Base-by-base conservation (phyloP, 2,329 filamentous ascomycete species). In the Xylaria sp. region DNA sequence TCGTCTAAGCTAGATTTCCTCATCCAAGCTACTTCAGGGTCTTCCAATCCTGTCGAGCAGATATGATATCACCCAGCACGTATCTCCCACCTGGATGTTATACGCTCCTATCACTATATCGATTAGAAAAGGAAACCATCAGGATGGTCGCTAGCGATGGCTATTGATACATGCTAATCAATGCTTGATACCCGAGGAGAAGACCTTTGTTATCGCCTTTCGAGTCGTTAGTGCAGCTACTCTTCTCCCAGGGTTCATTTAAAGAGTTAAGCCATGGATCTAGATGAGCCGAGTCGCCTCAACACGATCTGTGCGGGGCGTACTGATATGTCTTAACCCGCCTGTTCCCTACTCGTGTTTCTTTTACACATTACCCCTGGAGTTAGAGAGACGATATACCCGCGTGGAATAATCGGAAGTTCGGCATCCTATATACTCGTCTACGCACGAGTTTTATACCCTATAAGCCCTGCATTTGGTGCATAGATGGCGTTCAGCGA, bases 401-500 rank as follows among this genome's bases (percentile, higher is more conserved):
- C 58, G 17, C 22, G 54, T 56, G 58, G 61, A 57, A 64, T 65
- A 50, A 44, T 68, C 58, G 31, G 55, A 63, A 59, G 58, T 54
- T 63, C 50, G 55, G 61, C 55, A 36, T 65, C 45, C 53, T 64
- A 57, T 63, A 65, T 63, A 60, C 61, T 51, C 31, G 42, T 49
- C 42, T 39, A 63, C 25, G 22, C 22, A 36, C 53, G 65, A 65
- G 50, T 68, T 67, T 45, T 56, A 68, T 68, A 69, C 42, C 65
- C 58, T 50, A 64, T 47, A 54, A 61, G 51, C 57, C 59, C 45
- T 55, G 55, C 57, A 63, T 69, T 68, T 63, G 65, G 61, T 69
- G 62, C 68, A 69, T 69, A 61, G 68, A 69, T 7, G 68, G 68
- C 65, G 68, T 69, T 69, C 36, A 51, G 63, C 56, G 56, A 59